Base-by-base conservation (phyloP, 2,329 filamentous ascomycete genomes). In the Cladobotryum protrusum region DNA sequence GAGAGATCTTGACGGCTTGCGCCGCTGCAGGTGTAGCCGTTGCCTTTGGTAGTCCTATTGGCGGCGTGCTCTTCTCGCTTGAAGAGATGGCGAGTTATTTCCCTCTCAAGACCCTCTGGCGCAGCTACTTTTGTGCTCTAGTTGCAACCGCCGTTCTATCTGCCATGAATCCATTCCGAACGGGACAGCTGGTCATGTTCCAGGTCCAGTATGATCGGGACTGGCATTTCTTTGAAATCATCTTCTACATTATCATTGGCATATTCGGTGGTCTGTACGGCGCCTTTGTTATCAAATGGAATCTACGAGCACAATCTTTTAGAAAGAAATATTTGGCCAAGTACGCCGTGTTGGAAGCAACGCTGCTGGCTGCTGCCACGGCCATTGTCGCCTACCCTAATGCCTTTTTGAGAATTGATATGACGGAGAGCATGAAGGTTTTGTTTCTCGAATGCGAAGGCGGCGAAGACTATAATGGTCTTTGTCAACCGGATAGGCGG, bases 391-490 rank as follows among this genome's bases (percentile, higher is more conserved):
- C 92, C 68, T 99, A 95, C 62, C 93, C 92, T 1, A 99, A 99
- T 60, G 90, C 87, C 66, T 97, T 99, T 57, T 66, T 99, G 50
- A 79, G 89, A 49, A 96, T 97, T 60, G 95, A 99, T 69, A 97
- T 99, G 93, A 96, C 93, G 0, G 92, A 97, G 72, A 96, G 90
- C 72, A 97, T 99, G 93, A 91, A 97, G 66, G 95, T 96, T 55
- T 72, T 99, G 11, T 99, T 99, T 67, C 78, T 87, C 13, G 93
- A 99, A 64, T 99, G 93, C 59, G 89, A 95, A 63, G 89, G 87
- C 5, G 85, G 78, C 17, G 87, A 95, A 64, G 89, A 92, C 63
- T 96, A 96, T 59, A 82, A 95, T 55, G 87, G 87, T 5, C 80
- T 99, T 14, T 99, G 93, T 76, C 87, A 96, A 66, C 65, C 77